phyloP scores from a whole-genome alignment of 805 yeast species.

The Kuraishia ogatae region DNA sequence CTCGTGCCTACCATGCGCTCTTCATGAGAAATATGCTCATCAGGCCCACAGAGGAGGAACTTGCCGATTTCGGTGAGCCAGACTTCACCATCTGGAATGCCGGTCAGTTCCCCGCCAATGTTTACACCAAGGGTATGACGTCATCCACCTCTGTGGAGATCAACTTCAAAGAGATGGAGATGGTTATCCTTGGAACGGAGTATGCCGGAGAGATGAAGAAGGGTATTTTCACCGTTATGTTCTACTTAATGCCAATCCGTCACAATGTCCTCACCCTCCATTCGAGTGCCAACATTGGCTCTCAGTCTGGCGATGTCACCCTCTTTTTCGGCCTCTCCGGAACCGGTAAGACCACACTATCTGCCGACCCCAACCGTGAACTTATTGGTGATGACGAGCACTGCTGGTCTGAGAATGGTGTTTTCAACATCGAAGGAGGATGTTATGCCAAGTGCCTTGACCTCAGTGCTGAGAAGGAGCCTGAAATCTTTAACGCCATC shows the following conservation, averaged over 20 bases:
- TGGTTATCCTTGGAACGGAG: slow-evolving; percentile 97
- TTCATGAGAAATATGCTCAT: slow-evolving; percentile 98
- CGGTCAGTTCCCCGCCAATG: slow-evolving; percentile 97
- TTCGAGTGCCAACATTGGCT: slow-evolving; percentile 92
- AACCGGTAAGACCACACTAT: slow-evolving; percentile 95
- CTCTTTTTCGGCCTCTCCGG: slow-evolving; percentile 96
- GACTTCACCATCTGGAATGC: slow-evolving; percentile 98
- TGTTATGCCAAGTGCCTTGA: slow-evolving; percentile 98
- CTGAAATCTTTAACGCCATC: slow-evolving; percentile 93
- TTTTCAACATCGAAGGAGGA: slow-evolving; percentile 98
- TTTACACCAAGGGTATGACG: slow-evolving; percentile 95
- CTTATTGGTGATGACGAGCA: slow-evolving; percentile 98
- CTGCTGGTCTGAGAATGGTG: slow-evolving; percentile 98
- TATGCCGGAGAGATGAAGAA: slow-evolving; percentile 99
- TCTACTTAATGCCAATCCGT: slow-evolving; percentile 94
- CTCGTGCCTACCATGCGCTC: slow-evolving; percentile 96
- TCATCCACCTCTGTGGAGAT: slow-evolving; percentile 93
- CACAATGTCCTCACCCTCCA: slow-evolving; percentile 88
- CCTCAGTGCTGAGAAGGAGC: slow-evolving; percentile 85
- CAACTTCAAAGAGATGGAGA: slow-evolving; percentile 95
- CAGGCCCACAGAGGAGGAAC: slow-evolving; percentile 87
- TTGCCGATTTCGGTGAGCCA: slow-evolving; percentile 88
- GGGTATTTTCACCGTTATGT: slow-evolving; percentile 98
- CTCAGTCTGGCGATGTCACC: slow-evolving; percentile 74
- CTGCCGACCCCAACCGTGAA: slow-evolving; percentile 91